Conservation (phyloP, 768 basidiomycete species). For the Russula virescens region DNA sequence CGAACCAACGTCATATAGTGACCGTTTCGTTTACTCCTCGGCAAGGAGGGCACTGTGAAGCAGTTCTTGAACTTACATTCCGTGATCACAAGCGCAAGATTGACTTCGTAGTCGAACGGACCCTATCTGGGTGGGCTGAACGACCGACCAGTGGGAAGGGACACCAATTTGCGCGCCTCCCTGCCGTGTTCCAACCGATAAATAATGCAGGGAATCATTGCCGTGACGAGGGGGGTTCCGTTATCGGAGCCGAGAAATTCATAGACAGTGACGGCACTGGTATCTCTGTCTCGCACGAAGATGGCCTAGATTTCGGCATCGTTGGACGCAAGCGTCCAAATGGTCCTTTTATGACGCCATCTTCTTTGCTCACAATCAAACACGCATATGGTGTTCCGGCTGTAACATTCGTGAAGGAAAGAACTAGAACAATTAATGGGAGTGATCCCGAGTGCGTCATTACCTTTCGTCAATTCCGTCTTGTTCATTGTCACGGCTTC, state of each 20-base stretch:
- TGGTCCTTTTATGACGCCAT: slow-evolving; percentile 15
- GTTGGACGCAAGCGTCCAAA: slow-evolving; percentile 35
- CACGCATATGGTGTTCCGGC: slow-evolving; percentile 3
- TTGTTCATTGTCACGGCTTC: not conserved
- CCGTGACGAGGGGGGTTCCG: not conserved
- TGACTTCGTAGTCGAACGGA: slow-evolving; percentile 10
- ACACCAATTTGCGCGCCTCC: not conserved
- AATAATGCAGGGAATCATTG: not conserved
- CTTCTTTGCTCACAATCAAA: slow-evolving; percentile 20
- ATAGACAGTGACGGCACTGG: slow-evolving; percentile 47
- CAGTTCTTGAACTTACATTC: slow-evolving; percentile 13
- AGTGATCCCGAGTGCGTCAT: slow-evolving; percentile 9
- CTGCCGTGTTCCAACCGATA: not conserved
- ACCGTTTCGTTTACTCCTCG: slow-evolving; percentile 4
- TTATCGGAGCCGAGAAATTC: not conserved
- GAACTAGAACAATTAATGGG: not conserved
- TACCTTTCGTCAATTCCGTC: not conserved
- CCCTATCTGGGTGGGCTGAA: not conserved
- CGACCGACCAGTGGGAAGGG: not conserved
- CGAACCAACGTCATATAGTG: not conserved
- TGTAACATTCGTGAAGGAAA: slow-evolving; percentile 12
- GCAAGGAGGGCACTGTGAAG: slow-evolving; percentile 4
- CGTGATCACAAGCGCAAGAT: not conserved
- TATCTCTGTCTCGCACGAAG: slow-evolving; percentile 31
- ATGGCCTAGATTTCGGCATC: slow-evolving; percentile 47